Conservation (phyloP, 2,329 filamentous ascomycete genomes). For the Clonostachys solani region DNA sequence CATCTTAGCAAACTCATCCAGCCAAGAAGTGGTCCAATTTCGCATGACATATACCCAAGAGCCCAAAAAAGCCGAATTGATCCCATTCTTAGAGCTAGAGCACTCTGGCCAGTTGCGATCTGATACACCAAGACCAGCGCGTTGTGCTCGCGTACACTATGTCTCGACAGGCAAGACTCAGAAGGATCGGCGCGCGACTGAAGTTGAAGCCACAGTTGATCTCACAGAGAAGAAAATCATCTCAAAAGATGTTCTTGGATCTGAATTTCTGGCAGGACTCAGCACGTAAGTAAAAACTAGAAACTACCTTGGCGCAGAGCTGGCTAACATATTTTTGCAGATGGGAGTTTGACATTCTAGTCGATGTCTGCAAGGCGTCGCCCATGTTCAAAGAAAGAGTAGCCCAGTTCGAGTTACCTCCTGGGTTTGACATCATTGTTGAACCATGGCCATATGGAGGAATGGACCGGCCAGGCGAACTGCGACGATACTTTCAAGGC, state of each 20-base stretch:
- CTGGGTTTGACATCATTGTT: constrained; percentile 20
- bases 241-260: constrained; percentile 16
- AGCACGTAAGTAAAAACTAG: constrained; percentile 14
- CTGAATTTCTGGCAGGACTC: constrained; percentile 20
- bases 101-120: constrained; percentile 23
- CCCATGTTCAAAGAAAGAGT: constrained; percentile 22
- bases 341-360: constrained; percentile 27
- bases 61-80: constrained; percentile 41
- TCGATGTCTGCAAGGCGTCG: constrained; percentile 18
- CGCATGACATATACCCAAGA: constrained; percentile 45
- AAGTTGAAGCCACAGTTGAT: constrained; percentile 25
- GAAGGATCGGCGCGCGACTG: neutral
- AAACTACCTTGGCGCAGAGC: neutral
- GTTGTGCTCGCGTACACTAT: constrained; percentile 36
- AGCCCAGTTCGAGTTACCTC: constrained; percentile 15
- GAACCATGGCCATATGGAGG: constrained; percentile 27
- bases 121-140: constrained; percentile 17
- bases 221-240: constrained; percentile 14
- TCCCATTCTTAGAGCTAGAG: constrained; percentile 39
- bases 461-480: constrained; percentile 18
- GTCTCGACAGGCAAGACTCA: constrained; percentile 10
- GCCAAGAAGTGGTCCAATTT: constrained; percentile 30
- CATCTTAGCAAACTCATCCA: constrained; percentile 19
- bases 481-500: constrained; percentile 22
- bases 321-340: constrained; percentile 4